phyloP scores from a whole-genome alignment of 495 filamentous ascomycete species.

The Penicillium malachiteum region DNA sequence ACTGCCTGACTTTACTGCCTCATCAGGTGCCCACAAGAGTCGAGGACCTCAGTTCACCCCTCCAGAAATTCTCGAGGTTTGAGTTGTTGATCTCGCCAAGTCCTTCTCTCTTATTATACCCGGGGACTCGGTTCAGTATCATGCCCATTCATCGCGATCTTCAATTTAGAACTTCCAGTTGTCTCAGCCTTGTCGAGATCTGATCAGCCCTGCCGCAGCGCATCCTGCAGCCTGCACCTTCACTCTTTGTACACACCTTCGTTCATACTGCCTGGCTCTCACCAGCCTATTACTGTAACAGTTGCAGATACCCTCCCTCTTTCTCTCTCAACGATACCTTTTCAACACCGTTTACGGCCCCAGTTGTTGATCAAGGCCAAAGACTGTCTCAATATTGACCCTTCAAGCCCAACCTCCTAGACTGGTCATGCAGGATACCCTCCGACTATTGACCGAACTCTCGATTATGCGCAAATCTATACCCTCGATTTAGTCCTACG shows the following conservation, averaged over 20 bases:
- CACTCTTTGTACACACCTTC: neutral
- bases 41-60: neutral
- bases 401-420: neutral
- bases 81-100: too few species aligned
- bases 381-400: neutral
- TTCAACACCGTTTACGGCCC: neutral
- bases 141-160: conserved; percentile 6
- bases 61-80: neutral
- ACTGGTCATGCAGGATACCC: conserved; percentile 19
- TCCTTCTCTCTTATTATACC: neutral
- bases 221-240: conserved; percentile 19
- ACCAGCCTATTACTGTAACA: neutral
- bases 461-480: conserved; percentile 23
- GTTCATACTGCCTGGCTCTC: neutral
- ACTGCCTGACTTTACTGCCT: conserved; percentile 25
- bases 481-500: conserved; percentile 5
- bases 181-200: conserved; percentile 11
- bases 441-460: conserved; percentile 5
- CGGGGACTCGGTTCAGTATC: neutral
- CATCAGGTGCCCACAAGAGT: conserved; percentile 30
- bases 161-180: conserved; percentile 1
- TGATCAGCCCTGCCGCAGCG: conserved; percentile 20
- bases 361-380: neutral
- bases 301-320: too few species aligned
- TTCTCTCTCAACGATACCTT: too few species aligned